phyloP scores from a whole-genome alignment of 192 early-diverging fungal species.

The Diversispora eburnea region DNA sequence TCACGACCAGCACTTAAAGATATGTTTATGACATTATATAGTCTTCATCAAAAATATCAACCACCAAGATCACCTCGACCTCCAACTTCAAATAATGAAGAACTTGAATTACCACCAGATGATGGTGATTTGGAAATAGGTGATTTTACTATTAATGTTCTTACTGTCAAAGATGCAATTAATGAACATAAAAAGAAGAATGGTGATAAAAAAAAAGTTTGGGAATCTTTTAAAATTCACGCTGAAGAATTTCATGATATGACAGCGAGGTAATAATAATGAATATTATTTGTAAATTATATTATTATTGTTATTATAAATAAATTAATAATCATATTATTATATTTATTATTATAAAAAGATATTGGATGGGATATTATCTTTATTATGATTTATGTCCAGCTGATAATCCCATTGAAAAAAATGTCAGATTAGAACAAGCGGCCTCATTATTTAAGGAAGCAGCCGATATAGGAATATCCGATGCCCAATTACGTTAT shows the following conservation, averaged over 20 bases:
- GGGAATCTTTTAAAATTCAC: constrained; percentile 10
- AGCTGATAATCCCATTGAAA: neutral
- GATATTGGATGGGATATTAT: constrained; percentile 29
- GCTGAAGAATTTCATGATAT: constrained; percentile 20
- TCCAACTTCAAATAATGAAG: too few species aligned
- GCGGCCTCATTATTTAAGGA: constrained; percentile 20
- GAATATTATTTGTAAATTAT: too few species aligned
- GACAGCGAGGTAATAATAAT: constrained; percentile 2
- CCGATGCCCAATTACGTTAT: constrained; percentile 28
- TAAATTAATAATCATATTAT: neutral
- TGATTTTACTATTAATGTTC: neutral
- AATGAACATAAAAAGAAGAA: neutral
- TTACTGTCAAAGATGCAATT: constrained; percentile 17
- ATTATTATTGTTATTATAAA: neutral
- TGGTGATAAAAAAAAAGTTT: constrained; percentile 9
- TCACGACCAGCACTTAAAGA: constrained; percentile 5
- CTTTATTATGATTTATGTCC: constrained; percentile 13
- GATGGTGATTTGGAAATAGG: neutral
- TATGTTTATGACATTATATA: constrained; percentile 14
- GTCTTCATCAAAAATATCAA: constrained; percentile 4
- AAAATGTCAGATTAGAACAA: constrained; percentile 1
- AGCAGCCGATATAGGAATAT: constrained; percentile 12
- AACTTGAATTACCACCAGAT: neutral
- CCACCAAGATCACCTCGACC: constrained; percentile 9
- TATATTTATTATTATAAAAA: neutral